phyloP scores from a whole-genome alignment of 106 monocot genomes.

The Allium cepa region DNA sequence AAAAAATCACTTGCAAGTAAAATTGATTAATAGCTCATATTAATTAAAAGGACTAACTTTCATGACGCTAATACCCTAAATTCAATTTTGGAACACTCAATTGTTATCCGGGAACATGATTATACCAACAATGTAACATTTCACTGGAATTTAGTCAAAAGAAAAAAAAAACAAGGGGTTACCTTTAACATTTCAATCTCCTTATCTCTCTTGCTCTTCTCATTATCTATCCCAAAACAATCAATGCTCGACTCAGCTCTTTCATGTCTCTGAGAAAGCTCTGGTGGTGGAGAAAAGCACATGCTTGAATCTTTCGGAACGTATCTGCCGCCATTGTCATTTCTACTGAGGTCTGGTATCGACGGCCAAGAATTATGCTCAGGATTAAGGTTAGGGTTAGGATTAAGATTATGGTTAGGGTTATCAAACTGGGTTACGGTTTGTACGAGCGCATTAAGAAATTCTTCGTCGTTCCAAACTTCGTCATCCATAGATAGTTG shows the following conservation, averaged over 20 bases:
- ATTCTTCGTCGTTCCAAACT: no score
- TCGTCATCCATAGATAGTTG: no score
- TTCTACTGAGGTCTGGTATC: not conserved
- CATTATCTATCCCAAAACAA: not conserved
- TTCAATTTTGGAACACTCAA: no score
- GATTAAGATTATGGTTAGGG: no score
- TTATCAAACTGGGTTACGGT: no score
- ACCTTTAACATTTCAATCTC: conserved; percentile 13
- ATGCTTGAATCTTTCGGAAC: not conserved
- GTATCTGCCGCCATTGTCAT: no score
- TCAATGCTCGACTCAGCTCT: not conserved
- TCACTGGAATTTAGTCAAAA: not conserved
- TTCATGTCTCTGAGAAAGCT: conserved; percentile 9
- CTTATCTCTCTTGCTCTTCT: not conserved
- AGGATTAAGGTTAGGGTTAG: not conserved
- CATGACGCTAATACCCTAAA: no score
- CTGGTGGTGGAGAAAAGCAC: conserved; percentile 2
- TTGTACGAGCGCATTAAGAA: no score
- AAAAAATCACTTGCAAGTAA: not conserved
- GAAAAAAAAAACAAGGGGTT: not conserved
- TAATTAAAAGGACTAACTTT: no score
- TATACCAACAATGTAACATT: no score
- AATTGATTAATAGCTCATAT: not conserved
- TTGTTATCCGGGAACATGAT: no score
- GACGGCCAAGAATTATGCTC: not conserved